Base-by-base conservation (phyloP, 352 stramenopile species). In the Globisporangium orthogonon region DNA sequence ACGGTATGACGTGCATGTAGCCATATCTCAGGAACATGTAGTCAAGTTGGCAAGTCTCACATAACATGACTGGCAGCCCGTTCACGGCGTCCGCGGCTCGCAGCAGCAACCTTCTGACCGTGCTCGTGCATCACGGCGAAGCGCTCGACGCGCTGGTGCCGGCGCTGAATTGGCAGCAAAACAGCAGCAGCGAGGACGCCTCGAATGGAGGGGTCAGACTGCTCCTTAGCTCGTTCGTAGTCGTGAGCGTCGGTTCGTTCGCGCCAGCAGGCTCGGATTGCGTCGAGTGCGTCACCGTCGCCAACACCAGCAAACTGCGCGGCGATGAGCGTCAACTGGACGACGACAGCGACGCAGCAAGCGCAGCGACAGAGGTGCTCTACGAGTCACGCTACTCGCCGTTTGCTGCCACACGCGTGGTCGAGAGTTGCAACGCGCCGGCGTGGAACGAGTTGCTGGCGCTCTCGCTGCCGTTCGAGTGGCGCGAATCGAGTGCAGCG, bases 391-490 rank as follows among this genome's bases (percentile, higher is more conserved):
- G 45, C 14, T 83, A 69, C 58, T 85, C 75, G n/a, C 75, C 80
- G 29, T 93, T 89, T 52, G 70, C 76, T 2, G 74, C 71, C 7
- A 90, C 73, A 7, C 79, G 83, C 45, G 74, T 91, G 44, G 65
- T 77, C 39, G 74, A 84, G 57, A 52, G 61, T 35, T 69, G 57
- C 30, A 43, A 47, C 14, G 58, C 61, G 6, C 70, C 73, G 10
- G 52, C 61, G 15, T 93, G 78, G 79, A 93, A 90, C 55, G 83
- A 93, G 53, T 23, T 91, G 52, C 62, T 93, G 5, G 66, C 76
- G 2, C 61, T 89, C 9, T 35, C 78, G n/a, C 51, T 90, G 30
- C 78, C 79, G 0, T 23, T 68, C n/a, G 67, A 70, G 18, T 81
- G 73, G 71, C 61, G 63, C 30, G 35, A 69, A 15, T 6, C n/a